Conservation (phyloP, 257 asterid genomes). For the Linderniella brevidens region DNA sequence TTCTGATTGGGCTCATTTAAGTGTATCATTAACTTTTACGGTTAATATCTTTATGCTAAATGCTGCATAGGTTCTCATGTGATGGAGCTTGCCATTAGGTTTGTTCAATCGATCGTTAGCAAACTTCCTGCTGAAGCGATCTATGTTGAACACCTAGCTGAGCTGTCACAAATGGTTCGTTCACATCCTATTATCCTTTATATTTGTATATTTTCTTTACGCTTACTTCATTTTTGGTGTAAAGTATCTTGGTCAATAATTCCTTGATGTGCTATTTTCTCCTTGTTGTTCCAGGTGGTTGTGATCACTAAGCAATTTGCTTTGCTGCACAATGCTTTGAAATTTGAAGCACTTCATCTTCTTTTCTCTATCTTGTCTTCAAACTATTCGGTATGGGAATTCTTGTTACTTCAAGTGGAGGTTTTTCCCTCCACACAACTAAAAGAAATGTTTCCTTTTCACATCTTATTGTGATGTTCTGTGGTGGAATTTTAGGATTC, state of each 20-base stretch:
- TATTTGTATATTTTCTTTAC: background rate
- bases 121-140: constrained; percentile 49
- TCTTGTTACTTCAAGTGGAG: constrained; percentile 5
- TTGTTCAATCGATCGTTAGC: constrained; percentile 46
- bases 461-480: background rate
- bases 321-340: constrained; percentile 53
- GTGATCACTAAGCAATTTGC: constrained; percentile 66
- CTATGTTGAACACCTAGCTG: constrained; percentile 29
- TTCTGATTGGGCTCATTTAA: background rate
- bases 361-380: constrained; percentile 59
- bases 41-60: constrained; percentile 11
- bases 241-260: background rate
- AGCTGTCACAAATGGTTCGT: constrained; percentile 55
- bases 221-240: background rate
- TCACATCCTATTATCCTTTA: constrained; percentile 3
- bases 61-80: constrained; percentile 34
- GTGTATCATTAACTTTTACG: constrained; percentile 1
- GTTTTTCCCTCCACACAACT: constrained; percentile 1
- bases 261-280: constrained; percentile 3
- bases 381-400: constrained; percentile 36
- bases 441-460: background rate
- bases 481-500: constrained; percentile 31
- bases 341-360: constrained; percentile 77
- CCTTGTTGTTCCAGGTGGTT: constrained; percentile 51
- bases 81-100: constrained; percentile 53